Evolutionary conservation across 495 filamentous ascomycete genomes (phyloP), one percentile per base, ranked within the genome.

Genomic region (Hypomontagnella submonticulosa): DNA sequence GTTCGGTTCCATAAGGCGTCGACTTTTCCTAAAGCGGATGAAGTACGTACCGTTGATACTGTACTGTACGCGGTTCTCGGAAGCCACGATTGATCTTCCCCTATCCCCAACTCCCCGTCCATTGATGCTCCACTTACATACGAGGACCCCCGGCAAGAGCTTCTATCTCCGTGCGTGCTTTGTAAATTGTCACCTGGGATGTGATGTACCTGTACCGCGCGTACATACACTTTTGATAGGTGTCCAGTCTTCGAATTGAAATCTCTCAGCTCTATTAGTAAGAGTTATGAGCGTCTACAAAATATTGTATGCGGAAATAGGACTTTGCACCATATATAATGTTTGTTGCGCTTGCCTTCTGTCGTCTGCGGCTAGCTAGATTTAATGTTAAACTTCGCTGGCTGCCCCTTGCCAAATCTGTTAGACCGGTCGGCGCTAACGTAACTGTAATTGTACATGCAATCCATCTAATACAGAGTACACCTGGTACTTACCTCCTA

Each of bases 31-130:
- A 19, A 51, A 37, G 34, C 48, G 13, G 16, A 23, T 3, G 23
- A 27, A 27, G 23, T 27, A 27, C 23, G 23, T 27, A 27, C 23
- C 23, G 23, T 6, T 3, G 6, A 27, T 27, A 19, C 13, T 49
- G 34, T 34, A 2, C n/a, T 33, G 6, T 0, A 23, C 8, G 12
- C 13, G 19, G 19, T 51, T 40, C 36, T 40, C 10, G 36, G 36
- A 40, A 9, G 19, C 46, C 10, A 47, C 42, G 48, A 42, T 63
- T 57, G 61, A 64, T 51, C 61, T 64, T 13, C 54, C 54, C 47
- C 34, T 57, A 46, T 54, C 54, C 54, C 38, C 47, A 33, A 58
- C 20, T 40, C 61, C 53, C 54, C 32, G 61, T 64, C 42, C 23
- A 42, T 55, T 36, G 11, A 32, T 51, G 18, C 57, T 60, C 57